These are phyloP conservation scores for Henningerozyma blattae DNA, from an alignment of 805 yeast genomes.

Conservation along the genomic window DNA sequence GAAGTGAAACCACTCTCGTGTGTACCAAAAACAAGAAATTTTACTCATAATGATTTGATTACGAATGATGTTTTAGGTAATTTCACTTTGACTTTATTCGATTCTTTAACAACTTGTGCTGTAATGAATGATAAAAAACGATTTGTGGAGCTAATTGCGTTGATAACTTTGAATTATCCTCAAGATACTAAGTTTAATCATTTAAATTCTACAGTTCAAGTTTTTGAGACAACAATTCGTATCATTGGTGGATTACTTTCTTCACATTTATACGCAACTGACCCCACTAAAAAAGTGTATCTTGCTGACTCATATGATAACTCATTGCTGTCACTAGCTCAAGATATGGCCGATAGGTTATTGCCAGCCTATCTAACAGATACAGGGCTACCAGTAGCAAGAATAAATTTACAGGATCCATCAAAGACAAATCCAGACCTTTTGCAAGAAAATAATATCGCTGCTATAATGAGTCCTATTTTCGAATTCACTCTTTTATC, in stretches of 20 bases:
- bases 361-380: conserved; percentile 57
- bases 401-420: conserved; percentile 47
- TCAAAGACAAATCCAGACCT: conserved; percentile 30
- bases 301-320: conserved; percentile 46
- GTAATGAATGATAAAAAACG: conserved; percentile 51
- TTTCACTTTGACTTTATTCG: conserved; percentile 65
- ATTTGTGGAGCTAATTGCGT: conserved; percentile 35
- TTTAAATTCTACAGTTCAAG: conserved; percentile 68
- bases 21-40: conserved; percentile 53
- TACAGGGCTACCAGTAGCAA: conserved; percentile 62
- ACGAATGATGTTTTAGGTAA: conserved; percentile 82
- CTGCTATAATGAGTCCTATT: conserved; percentile 79
- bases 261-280: conserved; percentile 60
- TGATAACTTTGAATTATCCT: conserved; percentile 27
- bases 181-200: conserved; percentile 33
- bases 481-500: conserved; percentile 73
- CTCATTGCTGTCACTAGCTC: conserved; percentile 56
- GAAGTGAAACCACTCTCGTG: conserved; percentile 72
- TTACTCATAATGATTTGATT: conserved; percentile 39
- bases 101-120: conserved; percentile 68
- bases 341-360: conserved; percentile 61
- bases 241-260: conserved; percentile 73
- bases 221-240: conserved; percentile 77
- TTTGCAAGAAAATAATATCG: conserved; percentile 63
- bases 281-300: conserved; percentile 30